Evolutionary conservation across 2,329 filamentous ascomycete genomes (phyloP).

Genomic region (Ophiostoma quercus): DNA sequence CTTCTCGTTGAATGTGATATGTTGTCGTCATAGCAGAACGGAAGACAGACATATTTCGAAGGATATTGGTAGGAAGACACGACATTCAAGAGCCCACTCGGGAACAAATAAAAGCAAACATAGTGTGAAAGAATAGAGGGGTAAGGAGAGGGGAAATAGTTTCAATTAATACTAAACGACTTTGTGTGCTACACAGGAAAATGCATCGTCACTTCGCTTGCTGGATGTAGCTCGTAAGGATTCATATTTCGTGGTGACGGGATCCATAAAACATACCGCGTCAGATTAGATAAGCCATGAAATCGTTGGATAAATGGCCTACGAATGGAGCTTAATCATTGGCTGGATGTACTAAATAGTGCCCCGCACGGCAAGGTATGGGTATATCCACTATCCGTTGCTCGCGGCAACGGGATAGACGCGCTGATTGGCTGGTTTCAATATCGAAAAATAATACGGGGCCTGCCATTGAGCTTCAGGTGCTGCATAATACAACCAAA

Average conservation of each 20-base stretch:
- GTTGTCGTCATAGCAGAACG: conserved; percentile 8
- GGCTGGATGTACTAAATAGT: neutral
- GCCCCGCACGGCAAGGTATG: conserved; percentile 9
- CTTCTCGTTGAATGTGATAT: neutral
- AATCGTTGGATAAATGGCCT: neutral
- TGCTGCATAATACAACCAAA: conserved; percentile 17
- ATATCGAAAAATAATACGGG: conserved; percentile 24
- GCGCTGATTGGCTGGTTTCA: conserved; percentile 26
- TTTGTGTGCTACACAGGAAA: neutral
- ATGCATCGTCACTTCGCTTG: neutral
- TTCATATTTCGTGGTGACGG: neutral
- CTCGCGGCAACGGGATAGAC: conserved; percentile 30
- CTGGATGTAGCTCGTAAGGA: neutral
- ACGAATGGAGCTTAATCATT: neutral
- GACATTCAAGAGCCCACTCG: neutral
- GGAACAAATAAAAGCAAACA: neutral
- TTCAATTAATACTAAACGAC: neutral
- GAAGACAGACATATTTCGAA: neutral
- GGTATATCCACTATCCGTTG: conserved; percentile 21
- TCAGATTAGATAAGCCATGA: neutral
- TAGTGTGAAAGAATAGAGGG: neutral
- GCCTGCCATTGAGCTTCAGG: conserved; percentile 6
- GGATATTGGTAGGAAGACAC: neutral
- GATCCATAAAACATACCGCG: neutral
- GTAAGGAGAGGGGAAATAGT: neutral